Conservation (phyloP, 2,329 filamentous ascomycete genomes). For the Hymenoscyphus occultus region DNA sequence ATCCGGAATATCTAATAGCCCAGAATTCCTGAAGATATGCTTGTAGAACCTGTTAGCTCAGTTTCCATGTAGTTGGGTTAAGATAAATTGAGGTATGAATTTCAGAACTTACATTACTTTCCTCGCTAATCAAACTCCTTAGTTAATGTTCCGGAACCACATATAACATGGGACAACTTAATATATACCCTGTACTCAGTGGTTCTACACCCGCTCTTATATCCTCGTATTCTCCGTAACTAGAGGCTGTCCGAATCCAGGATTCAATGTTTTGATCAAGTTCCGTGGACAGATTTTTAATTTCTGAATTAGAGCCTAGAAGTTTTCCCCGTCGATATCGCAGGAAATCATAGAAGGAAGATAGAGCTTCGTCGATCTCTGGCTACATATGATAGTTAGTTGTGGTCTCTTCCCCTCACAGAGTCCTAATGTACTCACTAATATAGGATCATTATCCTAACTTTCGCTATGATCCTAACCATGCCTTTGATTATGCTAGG, state of each 20-base stretch:
- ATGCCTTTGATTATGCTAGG: neutral
- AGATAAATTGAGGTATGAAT: too few species aligned
- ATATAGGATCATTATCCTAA: neutral
- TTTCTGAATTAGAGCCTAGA: neutral
- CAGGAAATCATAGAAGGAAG: neutral
- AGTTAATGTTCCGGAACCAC: neutral
- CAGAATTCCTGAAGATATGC: neutral
- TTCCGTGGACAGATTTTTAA: neutral
- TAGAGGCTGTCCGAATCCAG: neutral
- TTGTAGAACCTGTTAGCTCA: neutral
- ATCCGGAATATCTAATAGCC: neutral
- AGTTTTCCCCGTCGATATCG: neutral
- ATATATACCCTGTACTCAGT: neutral
- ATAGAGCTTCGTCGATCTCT: neutral
- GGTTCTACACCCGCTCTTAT: neutral
- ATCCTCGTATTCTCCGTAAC: neutral
- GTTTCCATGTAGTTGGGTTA: neutral
- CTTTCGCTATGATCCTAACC: neutral
- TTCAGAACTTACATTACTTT: neutral
- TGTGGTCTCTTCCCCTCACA: neutral
- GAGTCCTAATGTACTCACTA: neutral
- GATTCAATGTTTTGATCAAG: neutral
- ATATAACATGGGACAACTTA: neutral
- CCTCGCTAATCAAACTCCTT: neutral
- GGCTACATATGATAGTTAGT: neutral